Percentiles rank a stretch among this genome's conserved stretches.
These are phyloP conservation scores for Boletellus dicymbophilus DNA, from an alignment of 1,284 basidiomycete species.

Conservation along the genomic window DNA sequence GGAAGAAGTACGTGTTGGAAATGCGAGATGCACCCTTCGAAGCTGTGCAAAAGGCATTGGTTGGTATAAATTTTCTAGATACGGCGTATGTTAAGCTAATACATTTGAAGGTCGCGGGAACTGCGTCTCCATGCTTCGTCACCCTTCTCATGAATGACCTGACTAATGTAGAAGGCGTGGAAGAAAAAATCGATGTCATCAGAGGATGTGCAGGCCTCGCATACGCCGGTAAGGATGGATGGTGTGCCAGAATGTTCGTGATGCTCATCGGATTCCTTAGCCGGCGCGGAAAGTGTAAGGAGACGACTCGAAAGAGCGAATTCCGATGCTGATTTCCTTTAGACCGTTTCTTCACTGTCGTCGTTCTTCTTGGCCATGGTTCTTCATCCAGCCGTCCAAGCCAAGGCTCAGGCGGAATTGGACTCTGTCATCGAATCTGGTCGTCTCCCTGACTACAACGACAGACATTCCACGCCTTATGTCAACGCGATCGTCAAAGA, in stretches of 20 bases:
- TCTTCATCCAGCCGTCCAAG: slow-evolving; percentile 46
- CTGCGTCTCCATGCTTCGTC: slow-evolving; percentile 32
- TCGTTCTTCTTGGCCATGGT: slow-evolving; percentile 52
- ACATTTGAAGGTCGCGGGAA: slow-evolving; percentile 24
- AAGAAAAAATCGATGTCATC: slow-evolving; percentile 27
- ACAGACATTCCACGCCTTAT: slow-evolving; percentile 44
- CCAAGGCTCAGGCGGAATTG: slow-evolving; percentile 47
- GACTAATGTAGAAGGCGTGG: background rate
- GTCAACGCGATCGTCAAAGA: slow-evolving; percentile 49
- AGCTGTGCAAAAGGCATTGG: slow-evolving; percentile 27
- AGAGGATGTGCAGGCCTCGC: slow-evolving; percentile 35
- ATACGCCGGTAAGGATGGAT: slow-evolving; percentile 29
- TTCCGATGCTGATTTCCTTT: slow-evolving; percentile 12
- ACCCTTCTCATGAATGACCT: slow-evolving; percentile 29
- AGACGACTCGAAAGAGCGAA: background rate
- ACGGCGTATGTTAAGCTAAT: slow-evolving; percentile 1
- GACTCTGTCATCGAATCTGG: slow-evolving; percentile 42
- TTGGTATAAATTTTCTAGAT: slow-evolving; percentile 11
- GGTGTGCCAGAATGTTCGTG: background rate
- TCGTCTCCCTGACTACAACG: slow-evolving; percentile 47
- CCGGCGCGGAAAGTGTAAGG: slow-evolving; percentile 34
- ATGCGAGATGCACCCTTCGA: slow-evolving; percentile 32
- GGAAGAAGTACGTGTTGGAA: slow-evolving; percentile 31
- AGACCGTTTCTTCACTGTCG: slow-evolving; percentile 47
- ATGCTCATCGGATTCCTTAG: slow-evolving; percentile 18